A percentile compares a stretch with the other conserved stretches of the same genome.
These are phyloP conservation scores for Colletotrichum shisoi DNA, from an alignment of 2,329 filamentous ascomycete genomes.

Conservation along the genomic window DNA sequence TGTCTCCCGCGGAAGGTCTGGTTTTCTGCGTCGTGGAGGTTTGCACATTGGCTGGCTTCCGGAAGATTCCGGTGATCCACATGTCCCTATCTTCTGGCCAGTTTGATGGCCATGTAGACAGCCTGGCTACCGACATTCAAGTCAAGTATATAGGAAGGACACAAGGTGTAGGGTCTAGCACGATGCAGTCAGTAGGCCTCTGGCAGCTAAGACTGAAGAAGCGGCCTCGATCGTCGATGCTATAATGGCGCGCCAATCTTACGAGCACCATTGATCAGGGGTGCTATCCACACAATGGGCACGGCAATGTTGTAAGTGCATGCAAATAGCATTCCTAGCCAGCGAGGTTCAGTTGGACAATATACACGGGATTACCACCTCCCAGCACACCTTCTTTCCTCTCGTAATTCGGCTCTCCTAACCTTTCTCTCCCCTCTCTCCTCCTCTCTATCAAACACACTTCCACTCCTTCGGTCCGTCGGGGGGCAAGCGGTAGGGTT, in stretches of 20 bases:
- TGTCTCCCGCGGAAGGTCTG: not conserved
- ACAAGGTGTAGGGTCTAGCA: no score
- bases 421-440: not conserved
- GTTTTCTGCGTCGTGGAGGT: not conserved
- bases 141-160: no score
- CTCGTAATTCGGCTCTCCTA: constrained; percentile 21
- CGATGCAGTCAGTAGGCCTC: no score
- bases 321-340: constrained; percentile 38
- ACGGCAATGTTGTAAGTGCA: constrained; percentile 7
- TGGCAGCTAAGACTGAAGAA: no score
- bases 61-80: not conserved
- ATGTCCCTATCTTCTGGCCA: not conserved
- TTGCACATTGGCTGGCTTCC: not conserved
- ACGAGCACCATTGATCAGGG: no score
- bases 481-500: constrained; percentile 23
- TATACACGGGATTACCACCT: constrained; percentile 50
- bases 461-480: constrained; percentile 28
- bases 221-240: no score
- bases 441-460: constrained; percentile 15
- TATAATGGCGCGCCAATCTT: no score
- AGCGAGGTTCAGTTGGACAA: constrained; percentile 45
- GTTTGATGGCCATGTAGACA: not conserved
- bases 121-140: not conserved
- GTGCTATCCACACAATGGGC: not conserved
- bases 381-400: constrained; percentile 36